Evolutionary conservation across 225 moss, liverwort and hornwort species (phyloP).

Genomic region (Takakia lepidozioides): DNA sequence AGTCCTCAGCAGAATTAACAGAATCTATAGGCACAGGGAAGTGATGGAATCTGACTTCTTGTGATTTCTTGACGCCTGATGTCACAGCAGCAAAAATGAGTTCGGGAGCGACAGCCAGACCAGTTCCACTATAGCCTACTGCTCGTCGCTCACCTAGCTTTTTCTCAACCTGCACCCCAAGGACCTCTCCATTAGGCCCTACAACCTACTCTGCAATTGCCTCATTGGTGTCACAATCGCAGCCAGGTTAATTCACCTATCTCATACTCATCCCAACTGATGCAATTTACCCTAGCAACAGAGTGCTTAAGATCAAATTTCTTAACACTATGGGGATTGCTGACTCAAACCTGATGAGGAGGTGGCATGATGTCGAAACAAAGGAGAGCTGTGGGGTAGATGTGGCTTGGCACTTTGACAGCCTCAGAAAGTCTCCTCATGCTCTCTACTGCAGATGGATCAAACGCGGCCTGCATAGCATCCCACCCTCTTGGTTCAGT

Average conservation of each 20-base stretch:
- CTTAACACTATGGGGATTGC: too few species aligned
- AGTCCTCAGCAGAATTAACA: too few species aligned
- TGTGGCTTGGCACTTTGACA: conserved; percentile 73
- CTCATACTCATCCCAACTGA: not conserved
- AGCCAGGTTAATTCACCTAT: not conserved
- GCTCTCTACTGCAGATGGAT: conserved; percentile 63
- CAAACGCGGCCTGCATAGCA: conserved; percentile 63
- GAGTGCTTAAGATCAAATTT: not conserved
- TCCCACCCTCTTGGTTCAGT: too few species aligned
- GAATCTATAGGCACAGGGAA: too few species aligned
- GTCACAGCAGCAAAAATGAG: conserved; percentile 36
- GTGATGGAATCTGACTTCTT: too few species aligned
- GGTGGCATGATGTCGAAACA: conserved; percentile 98
- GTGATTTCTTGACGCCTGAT: conserved; percentile 13
- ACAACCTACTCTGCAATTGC: not conserved
- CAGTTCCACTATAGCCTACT: conserved; percentile 72
- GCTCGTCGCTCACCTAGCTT: conserved; percentile 80
- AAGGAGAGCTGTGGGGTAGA: conserved; percentile 73
- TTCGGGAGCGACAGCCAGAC: conserved; percentile 50
- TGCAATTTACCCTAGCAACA: not conserved
- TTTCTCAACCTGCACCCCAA: conserved; percentile 67
- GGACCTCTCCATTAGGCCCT: too few species aligned
- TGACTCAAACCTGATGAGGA: conserved; percentile 76
- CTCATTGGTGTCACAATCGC: not conserved
- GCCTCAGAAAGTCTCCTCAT: conserved; percentile 69